Percentiles rank a stretch among this genome's conserved stretches.
Evolutionary conservation across 2,329 filamentous ascomycete species (phyloP).

Genomic region (Colletotrichum melonis): DNA sequence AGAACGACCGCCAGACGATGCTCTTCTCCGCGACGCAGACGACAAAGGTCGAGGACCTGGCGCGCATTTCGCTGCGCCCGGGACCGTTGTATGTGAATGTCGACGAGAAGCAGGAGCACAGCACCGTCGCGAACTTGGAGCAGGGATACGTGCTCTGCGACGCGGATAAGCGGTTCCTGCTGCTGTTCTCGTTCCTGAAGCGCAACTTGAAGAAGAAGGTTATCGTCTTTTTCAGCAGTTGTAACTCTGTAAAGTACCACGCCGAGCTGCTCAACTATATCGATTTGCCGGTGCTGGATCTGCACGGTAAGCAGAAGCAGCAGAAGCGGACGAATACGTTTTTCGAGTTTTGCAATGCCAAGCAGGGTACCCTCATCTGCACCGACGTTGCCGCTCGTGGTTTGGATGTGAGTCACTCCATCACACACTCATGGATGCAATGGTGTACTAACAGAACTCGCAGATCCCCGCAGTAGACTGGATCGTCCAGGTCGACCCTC

Average conservation of each 20-base stretch:
- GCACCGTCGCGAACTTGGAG: slow-evolving; percentile 92
- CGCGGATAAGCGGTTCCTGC: slow-evolving; percentile 90
- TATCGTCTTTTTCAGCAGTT: slow-evolving; percentile 95
- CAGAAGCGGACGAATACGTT: slow-evolving; percentile 99
- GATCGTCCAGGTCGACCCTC: slow-evolving; percentile 96
- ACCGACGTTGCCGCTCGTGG: slow-evolving; percentile 97
- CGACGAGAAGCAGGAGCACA: slow-evolving; percentile 88
- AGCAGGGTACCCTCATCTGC: slow-evolving; percentile 89
- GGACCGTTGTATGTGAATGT: slow-evolving; percentile 98
- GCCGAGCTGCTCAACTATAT: slow-evolving; percentile 97
- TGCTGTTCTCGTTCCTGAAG: slow-evolving; percentile 95
- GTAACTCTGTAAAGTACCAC: slow-evolving; percentile 95
- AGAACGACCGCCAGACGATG: slow-evolving; percentile 91
- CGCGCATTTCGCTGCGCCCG: slow-evolving; percentile 89
- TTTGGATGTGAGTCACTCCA: slow-evolving; percentile 74
- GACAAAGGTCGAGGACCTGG: slow-evolving; percentile 97
- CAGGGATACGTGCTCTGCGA: slow-evolving; percentile 97
- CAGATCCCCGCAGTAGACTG: slow-evolving; percentile 77
- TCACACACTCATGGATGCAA: too few species aligned
- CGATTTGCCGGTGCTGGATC: slow-evolving; percentile 86
- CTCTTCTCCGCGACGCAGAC: slow-evolving; percentile 99
- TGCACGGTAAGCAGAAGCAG: slow-evolving; percentile 98
- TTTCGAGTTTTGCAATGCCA: slow-evolving; percentile 87
- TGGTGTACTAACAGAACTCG: neutral
- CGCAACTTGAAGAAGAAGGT: slow-evolving; percentile 95